Conservation (phyloP, 371 early-diverging fungal genomes). For the Mucor saturninus region DNA sequence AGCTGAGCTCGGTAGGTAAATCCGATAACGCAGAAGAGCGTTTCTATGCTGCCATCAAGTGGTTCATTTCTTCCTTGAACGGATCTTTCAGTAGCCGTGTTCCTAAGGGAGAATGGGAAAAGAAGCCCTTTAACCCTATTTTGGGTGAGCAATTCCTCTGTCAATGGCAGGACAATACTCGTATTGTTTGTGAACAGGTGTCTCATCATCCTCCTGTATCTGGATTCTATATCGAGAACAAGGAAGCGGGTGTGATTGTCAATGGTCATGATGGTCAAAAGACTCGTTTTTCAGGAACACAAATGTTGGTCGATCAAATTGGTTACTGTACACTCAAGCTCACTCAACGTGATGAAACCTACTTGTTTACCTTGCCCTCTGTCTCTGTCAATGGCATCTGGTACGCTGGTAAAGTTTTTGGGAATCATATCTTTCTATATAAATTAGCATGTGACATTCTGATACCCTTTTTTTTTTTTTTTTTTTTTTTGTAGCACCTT, state of each 20-base stretch:
- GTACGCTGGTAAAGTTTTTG: constrained; percentile 73
- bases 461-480: not conserved
- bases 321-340: constrained; percentile 71
- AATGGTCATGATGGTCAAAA: constrained; percentile 85
- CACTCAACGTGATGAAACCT: constrained; percentile 64
- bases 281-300: constrained; percentile 78
- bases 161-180: constrained; percentile 70
- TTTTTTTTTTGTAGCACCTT: constrained; percentile 53
- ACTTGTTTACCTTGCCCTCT: constrained; percentile 77
- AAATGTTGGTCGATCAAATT: constrained; percentile 80
- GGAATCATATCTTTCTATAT: not conserved
- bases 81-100: constrained; percentile 73
- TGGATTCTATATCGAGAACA: constrained; percentile 73
- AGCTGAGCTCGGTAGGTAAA: constrained; percentile 60
- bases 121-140: constrained; percentile 90
- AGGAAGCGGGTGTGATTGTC: constrained; percentile 68
- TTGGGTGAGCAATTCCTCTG: constrained; percentile 82
- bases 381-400: constrained; percentile 81
- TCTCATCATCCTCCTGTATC: constrained; percentile 83
- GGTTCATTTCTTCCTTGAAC: constrained; percentile 81
- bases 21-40: constrained; percentile 70
- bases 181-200: constrained; percentile 75
- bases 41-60: constrained; percentile 72
- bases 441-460: constrained; percentile 13
- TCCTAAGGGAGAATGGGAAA: constrained; percentile 77